Evolutionary conservation across 176 grass and related monocot species (phyloP), one percentile per base, ranked within the genome.

Genomic region (Poa annua): DNA sequence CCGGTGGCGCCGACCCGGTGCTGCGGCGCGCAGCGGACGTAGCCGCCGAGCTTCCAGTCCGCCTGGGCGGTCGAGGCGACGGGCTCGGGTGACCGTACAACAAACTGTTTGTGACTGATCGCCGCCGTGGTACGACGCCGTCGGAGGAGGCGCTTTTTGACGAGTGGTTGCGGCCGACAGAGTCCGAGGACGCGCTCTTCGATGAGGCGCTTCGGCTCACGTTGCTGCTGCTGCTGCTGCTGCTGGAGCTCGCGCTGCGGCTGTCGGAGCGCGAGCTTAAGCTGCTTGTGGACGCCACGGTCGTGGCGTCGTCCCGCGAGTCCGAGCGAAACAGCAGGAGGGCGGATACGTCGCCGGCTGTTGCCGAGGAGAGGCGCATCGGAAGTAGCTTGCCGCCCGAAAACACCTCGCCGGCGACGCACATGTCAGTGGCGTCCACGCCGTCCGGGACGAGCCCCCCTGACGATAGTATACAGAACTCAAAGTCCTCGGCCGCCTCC

Each of bases 321-420:
- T 92, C 90, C 50, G 84, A 92, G 44, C 75, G 83, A 7, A 82
- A 56, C 16, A 81, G 52, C 12, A 56, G 1, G 42, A 24, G 16
- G 7, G 29, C 10, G 15, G 69, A 11, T 17, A 33, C 24, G 66
- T 88, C 86, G 5, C 9, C 32, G 8, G 69, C 49, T 24, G 5
- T 39, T 5, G 42, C 66, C 21, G 79, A 65, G 24, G 84, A 92
- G 41, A 85, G 69, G n/a, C 75, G 75, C 42, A 92, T 63, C 2
- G 85, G 91, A 12, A 93, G 91, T 49, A 93, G 78, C 75, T 90
- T 86, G 2, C 91, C 91, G 5, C 55, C 74, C 26, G 84, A 88
- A 88, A 93, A 93, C 29, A 90, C 85, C 66, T 93, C 88, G 52
- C 88, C 91, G 62, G 91, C 91, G 14, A 50, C 88, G 82, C 90